Evolutionary conservation across 2,329 filamentous ascomycete species (phyloP).

Genomic region (Arachnomyces sp.): DNA sequence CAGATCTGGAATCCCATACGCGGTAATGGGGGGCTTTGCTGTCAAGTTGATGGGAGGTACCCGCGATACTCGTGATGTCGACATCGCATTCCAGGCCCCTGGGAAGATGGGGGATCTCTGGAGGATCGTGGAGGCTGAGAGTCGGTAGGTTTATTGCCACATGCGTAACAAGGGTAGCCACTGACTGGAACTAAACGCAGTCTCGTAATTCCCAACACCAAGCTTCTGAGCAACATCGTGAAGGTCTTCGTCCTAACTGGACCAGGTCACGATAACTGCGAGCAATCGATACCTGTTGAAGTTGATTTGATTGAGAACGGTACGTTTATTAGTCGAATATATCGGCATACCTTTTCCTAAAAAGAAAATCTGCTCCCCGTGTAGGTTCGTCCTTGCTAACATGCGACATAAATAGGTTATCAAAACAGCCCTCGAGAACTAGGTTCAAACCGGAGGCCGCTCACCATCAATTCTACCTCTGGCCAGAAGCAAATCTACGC

Average conservation of each 20-base stretch:
- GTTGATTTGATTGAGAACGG: constrained; percentile 6
- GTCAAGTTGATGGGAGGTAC: background rate
- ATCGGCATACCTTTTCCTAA: too few species aligned
- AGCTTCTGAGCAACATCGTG: background rate
- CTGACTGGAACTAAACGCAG: too few species aligned
- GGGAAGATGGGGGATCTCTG: background rate
- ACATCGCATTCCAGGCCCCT: constrained; percentile 10
- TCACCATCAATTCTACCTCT: background rate
- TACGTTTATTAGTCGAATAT: too few species aligned
- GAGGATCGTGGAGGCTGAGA: constrained; percentile 4
- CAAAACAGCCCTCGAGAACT: constrained; percentile 5
- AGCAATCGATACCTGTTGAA: background rate
- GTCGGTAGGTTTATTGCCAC: too few species aligned
- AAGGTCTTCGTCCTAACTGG: constrained; percentile 6
- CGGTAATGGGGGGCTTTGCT: constrained; percentile 13
- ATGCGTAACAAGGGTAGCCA: too few species aligned
- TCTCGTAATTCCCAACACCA: constrained; percentile 1
- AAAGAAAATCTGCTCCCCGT: too few species aligned
- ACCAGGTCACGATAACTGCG: constrained; percentile 1
- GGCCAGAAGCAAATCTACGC: constrained; percentile 1
- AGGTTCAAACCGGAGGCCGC: constrained; percentile 2
- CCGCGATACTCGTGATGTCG: background rate
- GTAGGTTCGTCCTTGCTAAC: background rate
- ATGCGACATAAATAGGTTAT: background rate
- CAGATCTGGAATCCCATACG: too few species aligned